Evolutionary conservation across 73 alveolate species (phyloP).

Genomic region (Uronychia setigera): DNA sequence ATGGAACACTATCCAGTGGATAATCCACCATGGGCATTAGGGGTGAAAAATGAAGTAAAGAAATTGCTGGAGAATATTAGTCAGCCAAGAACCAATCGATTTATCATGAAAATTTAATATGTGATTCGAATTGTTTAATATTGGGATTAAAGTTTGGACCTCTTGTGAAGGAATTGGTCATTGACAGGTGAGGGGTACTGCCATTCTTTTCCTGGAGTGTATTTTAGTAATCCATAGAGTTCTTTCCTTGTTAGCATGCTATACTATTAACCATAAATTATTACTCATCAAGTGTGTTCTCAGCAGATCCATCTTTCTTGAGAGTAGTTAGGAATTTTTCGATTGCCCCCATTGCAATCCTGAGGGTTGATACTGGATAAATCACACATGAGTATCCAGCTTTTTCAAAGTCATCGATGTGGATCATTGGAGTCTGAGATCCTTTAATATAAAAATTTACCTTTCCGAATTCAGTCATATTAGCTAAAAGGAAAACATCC

Average conservation of each 20-base stretch:
- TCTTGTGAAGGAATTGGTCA: no score
- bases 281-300: conserved; percentile 7
- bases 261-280: no score
- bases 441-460: neutral
- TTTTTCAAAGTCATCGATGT: conserved; percentile 52
- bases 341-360: conserved; percentile 93
- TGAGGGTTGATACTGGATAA: conserved; percentile 92
- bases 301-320: conserved; percentile 47
- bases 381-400: conserved; percentile 87
- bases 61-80: no score
- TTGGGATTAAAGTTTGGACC: no score
- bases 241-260: conserved; percentile 76
- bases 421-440: conserved; percentile 63
- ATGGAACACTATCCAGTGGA: no score
- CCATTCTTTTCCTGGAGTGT: conserved; percentile 79
- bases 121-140: no score
- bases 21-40: no score
- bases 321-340: conserved; percentile 58
- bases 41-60: no score
- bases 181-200: conserved; percentile 58
- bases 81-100: no score
- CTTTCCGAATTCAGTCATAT: conserved; percentile 93
- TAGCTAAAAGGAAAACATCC: conserved; percentile 69
- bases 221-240: conserved; percentile 54
- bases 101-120: no score